Base-by-base conservation (phyloP, 306 rosid species). In the Prunus persica region DNA sequence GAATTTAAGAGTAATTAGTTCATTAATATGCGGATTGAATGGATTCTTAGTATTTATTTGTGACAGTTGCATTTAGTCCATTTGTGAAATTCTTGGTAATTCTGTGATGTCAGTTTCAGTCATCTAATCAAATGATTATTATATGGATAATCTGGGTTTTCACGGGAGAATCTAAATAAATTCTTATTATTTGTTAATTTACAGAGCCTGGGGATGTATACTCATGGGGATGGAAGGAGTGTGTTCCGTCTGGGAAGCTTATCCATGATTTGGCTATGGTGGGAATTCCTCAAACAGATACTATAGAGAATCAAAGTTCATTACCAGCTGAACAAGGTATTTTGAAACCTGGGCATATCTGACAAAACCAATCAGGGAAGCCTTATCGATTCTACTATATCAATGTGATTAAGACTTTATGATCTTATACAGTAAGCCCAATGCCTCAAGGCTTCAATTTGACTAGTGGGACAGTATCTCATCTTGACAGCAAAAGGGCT, bases 141-240 rank as follows among this genome's bases (percentile, higher is more conserved):
- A 4, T 38, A 0, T 38, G 27, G 50, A 32, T 19, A 34, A 41
- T 55, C n/a, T 54, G 25, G 43, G 11, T 70, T 27, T 19, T 14
- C 2, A 62, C 13, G 1, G 41, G 64, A 55, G 49, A 47, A 56
- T 41, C 2, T 51, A 46, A 52, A 16, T 16, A 55, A 67, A 24
- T 6, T 60, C 5, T 34, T 24, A 13, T 43, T 81, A 15, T 25
- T 80, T 38, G 66, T 81, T 16, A 11, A n/a, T 71, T 11, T 83
- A 61, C 83, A 91, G 97, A 82, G 43, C 73, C 72, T 43, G 98
- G 96, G 77, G 96, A 88, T 63, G 87, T 87, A 11, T 91, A 86
- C 73, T 86, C 93, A 6, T 93, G 98, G 98, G 98, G 98, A 38
- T 93, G 98, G 98, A 93, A 85, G 78, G 98, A 93, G 87, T 93